These are phyloP conservation scores for Yamadazyma diddensiae DNA, from an alignment of 1,139 yeast genomes.

Conservation along the genomic window DNA sequence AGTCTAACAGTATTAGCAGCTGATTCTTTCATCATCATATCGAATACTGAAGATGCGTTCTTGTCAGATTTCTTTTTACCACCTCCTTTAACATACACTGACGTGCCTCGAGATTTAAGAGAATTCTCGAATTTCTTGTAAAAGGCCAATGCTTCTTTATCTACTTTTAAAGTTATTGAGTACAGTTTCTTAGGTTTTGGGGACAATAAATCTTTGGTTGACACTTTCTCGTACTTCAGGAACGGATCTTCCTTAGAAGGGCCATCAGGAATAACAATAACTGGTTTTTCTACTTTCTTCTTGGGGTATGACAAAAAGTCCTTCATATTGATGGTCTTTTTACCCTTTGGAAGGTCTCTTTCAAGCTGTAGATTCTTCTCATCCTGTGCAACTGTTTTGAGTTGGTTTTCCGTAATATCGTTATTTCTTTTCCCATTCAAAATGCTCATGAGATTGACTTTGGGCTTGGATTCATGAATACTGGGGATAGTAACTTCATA, in stretches of 20 bases:
- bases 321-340: slow-evolving; percentile 28
- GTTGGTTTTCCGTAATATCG: no score
- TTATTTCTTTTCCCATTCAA: slow-evolving; percentile 1
- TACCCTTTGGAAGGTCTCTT: slow-evolving; percentile 24
- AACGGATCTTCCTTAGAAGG: no score
- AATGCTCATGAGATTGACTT: neutral
- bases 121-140: slow-evolving; percentile 30
- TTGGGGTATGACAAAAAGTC: slow-evolving; percentile 17
- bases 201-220: slow-evolving; percentile 22
- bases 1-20: slow-evolving; percentile 20
- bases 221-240: slow-evolving; percentile 21
- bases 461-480: neutral
- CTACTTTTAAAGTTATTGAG: slow-evolving; percentile 27
- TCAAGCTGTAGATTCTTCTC: slow-evolving; percentile 26
- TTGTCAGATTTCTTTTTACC: slow-evolving; percentile 9
- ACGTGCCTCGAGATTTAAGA: slow-evolving; percentile 22
- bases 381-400: no score
- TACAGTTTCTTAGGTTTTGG: slow-evolving; percentile 11
- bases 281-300: neutral
- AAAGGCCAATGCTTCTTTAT: slow-evolving; percentile 22
- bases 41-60: slow-evolving; percentile 18
- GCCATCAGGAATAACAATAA: neutral
- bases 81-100: slow-evolving; percentile 7
- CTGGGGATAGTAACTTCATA: neutral
- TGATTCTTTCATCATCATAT: slow-evolving; percentile 24